Conservation (phyloP, 192 early-diverging fungal species). For the Allomyces macrogynus region DNA sequence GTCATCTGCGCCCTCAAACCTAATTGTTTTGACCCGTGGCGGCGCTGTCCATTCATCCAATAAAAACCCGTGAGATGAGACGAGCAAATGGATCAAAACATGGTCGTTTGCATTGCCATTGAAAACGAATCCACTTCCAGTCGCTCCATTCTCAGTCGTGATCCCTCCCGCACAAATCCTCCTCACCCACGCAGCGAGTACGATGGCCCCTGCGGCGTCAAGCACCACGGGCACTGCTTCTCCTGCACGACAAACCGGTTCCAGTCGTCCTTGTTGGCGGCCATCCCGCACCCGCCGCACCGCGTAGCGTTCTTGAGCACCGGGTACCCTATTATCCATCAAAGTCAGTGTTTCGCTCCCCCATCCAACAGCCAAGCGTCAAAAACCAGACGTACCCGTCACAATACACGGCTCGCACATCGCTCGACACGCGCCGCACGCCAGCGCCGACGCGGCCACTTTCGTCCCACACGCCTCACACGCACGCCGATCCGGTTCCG, state of each 20-base stretch:
- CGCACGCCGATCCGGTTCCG: constrained; percentile 30
- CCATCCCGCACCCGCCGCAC: constrained; percentile 22
- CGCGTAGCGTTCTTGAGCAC: constrained; percentile 23
- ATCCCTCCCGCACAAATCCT: too few species aligned
- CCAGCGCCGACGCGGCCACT: constrained; percentile 28
- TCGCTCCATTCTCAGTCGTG: too few species aligned
- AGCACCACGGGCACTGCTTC: not conserved
- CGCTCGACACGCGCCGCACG: constrained; percentile 22
- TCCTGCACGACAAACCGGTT: constrained; percentile 33
- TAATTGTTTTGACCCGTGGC: too few species aligned
- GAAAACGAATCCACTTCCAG: too few species aligned
- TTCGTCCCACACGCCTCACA: constrained; percentile 32
- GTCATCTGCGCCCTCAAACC: too few species aligned
- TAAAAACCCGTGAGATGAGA: too few species aligned
- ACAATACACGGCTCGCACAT: constrained; percentile 30
- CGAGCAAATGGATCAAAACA: too few species aligned
- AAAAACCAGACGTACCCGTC: constrained; percentile 16
- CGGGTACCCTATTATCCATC: constrained; percentile 7
- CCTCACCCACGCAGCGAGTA: not conserved
- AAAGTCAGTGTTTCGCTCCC: too few species aligned
- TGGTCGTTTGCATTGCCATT: too few species aligned
- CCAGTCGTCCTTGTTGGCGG: constrained; percentile 45
- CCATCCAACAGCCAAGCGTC: too few species aligned
- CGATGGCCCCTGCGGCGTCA: not conserved
- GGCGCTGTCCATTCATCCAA: too few species aligned